Conservation (phyloP, 2,329 filamentous ascomycete genomes). For the Ophiostoma novo-ulmi region DNA sequence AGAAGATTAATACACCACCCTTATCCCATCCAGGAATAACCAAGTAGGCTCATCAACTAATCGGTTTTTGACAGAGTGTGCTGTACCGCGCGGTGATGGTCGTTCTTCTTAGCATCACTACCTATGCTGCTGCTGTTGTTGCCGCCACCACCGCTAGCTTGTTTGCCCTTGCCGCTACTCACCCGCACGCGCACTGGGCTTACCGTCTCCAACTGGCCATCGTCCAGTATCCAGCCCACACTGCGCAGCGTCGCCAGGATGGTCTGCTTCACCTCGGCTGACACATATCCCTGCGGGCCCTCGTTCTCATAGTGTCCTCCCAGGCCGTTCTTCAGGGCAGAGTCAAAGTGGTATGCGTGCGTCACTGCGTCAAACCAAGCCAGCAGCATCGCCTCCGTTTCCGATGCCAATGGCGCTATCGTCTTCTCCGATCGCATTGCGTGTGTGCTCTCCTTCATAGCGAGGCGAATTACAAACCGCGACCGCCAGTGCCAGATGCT, state of each 20-base stretch:
- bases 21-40: neutral
- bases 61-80: slow-evolving; percentile 11
- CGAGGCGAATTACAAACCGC: slow-evolving; percentile 47
- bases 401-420: neutral
- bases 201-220: slow-evolving; percentile 61
- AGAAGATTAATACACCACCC: neutral
- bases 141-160: neutral
- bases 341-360: slow-evolving; percentile 38
- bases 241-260: slow-evolving; percentile 38
- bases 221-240: slow-evolving; percentile 62
- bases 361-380: slow-evolving; percentile 42
- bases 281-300: slow-evolving; percentile 43
- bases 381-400: slow-evolving; percentile 28
- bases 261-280: slow-evolving; percentile 34
- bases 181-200: slow-evolving; percentile 43
- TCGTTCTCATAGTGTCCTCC: slow-evolving; percentile 37
- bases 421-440: slow-evolving; percentile 27
- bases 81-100: neutral
- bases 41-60: neutral
- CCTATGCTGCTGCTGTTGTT: neutral
- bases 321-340: slow-evolving; percentile 36
- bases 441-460: slow-evolving; percentile 54
- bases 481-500: slow-evolving; percentile 46
- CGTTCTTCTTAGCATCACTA: neutral
- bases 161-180: slow-evolving; percentile 27